Conservation (phyloP, 1,284 basidiomycete genomes). For the Malassezia brasiliensis region DNA sequence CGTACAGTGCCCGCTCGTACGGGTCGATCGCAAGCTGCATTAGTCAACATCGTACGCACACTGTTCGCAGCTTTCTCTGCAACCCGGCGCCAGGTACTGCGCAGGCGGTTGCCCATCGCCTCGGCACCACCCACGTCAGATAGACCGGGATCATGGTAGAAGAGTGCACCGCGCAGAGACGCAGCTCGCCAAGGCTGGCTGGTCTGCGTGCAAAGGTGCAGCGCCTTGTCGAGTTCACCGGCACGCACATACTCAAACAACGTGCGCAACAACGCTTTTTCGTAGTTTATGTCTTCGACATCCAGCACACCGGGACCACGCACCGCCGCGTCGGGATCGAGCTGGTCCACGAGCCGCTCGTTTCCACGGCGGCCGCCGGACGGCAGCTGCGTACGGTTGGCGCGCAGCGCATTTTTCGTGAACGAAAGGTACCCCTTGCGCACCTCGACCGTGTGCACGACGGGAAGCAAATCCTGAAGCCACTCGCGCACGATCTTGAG, state of each 20-base stretch:
- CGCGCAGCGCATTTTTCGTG: constrained; percentile 40
- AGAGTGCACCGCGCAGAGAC: constrained; percentile 63
- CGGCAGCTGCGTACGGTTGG: constrained; percentile 27
- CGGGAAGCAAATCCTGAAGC: constrained; percentile 36
- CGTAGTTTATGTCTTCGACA: constrained; percentile 53
- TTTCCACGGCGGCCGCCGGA: constrained; percentile 17
- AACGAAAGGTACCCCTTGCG: constrained; percentile 46
- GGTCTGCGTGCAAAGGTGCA: constrained; percentile 69
- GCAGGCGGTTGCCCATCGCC: constrained; percentile 38
- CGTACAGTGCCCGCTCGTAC: constrained; percentile 74
- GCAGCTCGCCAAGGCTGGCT: constrained; percentile 86
- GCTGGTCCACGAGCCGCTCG: constrained; percentile 28
- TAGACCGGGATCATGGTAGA: constrained; percentile 34
- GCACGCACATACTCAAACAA: constrained; percentile 69
- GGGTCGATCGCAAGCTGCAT: constrained; percentile 56
- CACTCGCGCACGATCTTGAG: constrained; percentile 44
- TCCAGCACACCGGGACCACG: constrained; percentile 33
- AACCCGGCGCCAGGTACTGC: constrained; percentile 41
- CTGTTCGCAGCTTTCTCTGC: constrained; percentile 35
- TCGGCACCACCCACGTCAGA: constrained; percentile 3
- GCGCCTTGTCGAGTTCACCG: constrained; percentile 70
- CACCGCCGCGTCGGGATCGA: constrained; percentile 40
- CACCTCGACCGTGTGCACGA: constrained; percentile 36
- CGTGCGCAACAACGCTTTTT: constrained; percentile 63
- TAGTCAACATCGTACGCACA: constrained; percentile 49